Conservation (phyloP, 306 rosid genomes). For the Pyrus pyrifolia region DNA sequence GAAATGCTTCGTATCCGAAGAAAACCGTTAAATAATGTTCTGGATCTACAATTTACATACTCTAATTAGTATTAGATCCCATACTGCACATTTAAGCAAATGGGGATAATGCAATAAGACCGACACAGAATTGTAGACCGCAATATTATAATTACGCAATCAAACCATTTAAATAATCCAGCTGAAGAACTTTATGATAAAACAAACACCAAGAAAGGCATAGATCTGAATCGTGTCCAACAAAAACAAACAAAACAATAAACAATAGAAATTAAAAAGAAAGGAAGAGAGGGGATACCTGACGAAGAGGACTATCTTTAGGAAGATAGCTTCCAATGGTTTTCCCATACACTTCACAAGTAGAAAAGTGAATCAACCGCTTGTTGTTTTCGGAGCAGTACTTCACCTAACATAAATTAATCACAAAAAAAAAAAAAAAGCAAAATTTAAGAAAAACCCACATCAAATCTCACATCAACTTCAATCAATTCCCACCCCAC, state of each 20-base stretch:
- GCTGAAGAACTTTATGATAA: background rate
- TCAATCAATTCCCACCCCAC: conserved; percentile 14
- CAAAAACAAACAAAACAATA: background rate
- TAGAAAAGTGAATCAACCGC: conserved; percentile 88
- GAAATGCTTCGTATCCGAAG: background rate
- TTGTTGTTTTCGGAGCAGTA: conserved; percentile 84
- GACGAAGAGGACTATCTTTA: conserved; percentile 83
- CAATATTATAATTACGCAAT: background rate
- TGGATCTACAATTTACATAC: background rate
- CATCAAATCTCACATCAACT: conserved; percentile 27
- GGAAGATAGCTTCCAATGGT: conserved; percentile 92
- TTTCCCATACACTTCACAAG: conserved; percentile 96
- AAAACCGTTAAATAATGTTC: background rate
- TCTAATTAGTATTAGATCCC: background rate
- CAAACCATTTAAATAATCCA: background rate
- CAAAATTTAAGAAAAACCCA: conserved; percentile 8
- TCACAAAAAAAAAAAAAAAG: background rate
- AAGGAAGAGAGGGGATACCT: conserved; percentile 28
- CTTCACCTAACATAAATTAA: conserved; percentile 47
- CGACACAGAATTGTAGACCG: background rate
- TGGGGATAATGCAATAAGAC: background rate
- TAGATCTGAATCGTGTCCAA: conserved; percentile 10
- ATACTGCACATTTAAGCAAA: background rate
- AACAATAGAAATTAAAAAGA: background rate
- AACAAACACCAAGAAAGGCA: conserved; percentile 1